Base-by-base conservation (phyloP, 2,329 filamentous ascomycete species). In the Diaporthe batatas region DNA sequence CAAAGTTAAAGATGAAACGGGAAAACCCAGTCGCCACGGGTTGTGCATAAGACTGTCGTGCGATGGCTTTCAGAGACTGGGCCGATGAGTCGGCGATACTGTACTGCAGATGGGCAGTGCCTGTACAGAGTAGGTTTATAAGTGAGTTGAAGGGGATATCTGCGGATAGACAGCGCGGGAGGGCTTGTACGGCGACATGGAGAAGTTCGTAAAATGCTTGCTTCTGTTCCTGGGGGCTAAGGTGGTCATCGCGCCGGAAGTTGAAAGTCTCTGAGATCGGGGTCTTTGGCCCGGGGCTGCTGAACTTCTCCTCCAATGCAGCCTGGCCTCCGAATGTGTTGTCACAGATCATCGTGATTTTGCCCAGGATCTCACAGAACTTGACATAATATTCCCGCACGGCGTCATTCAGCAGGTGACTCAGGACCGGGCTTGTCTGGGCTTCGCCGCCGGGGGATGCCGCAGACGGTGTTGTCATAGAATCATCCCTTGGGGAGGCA, bases 1-100 rank as follows among this genome's bases (percentile, higher is more conserved):
- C 97, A 80, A 98, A 99, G 77, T 96, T 98, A 85, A 99, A 99
- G 69, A 99, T 99, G 82, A 98, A 99, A 34, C 95, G 89, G 49
- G 96, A 94, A 82, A 99, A 99, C 0, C 96, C 96, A 82, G 97
- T 98, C 0, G 95, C 98, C 3, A 99, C 96, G 81, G 96, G 94
- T 77, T 99, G 95, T 0, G 96, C 95, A 82, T 98, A 93, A 10
- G 93, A 94, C 79, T 99, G 96, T 42, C 94, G 90, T 14, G 97
- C 96, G 78, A 99, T 99, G 0, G 96, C 96, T 81, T 98, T 98
- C 21, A 99, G 84, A 1, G 96, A 98, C 77, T 95, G 93, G 3
- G 95, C 94, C 1, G 97, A 98, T 0, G 96, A 98, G 55, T 91
- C 90, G 1, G 96, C 97, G 80, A 99, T 98, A 72, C 96, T 95